Base-by-base conservation (phyloP, 2,329 filamentous ascomycete species). In the Furcasterigmium furcatum region DNA sequence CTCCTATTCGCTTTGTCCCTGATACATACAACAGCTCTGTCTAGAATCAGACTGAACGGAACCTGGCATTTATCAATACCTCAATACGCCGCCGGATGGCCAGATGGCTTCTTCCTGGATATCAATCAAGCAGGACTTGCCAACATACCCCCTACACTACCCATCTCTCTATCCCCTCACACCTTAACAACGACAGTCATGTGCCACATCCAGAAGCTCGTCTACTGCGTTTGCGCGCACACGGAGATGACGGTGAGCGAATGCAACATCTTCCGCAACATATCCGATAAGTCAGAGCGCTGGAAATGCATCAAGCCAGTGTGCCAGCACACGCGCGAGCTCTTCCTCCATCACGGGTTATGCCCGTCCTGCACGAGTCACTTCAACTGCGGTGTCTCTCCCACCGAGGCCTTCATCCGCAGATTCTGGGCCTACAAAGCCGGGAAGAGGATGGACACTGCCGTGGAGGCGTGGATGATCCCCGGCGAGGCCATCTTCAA, bases 361-460 rank as follows among this genome's bases (percentile, higher is more conserved):
- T 51, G 49, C 16, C 13, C 32, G 6, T 14, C 22, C 9, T 51
- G 49, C 27, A 20, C 34, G 27, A 38, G 14, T 4, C 27, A 22
- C 10, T 51, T 43, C 41, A 19, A 16, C 14, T 6, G 29, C 25
- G 16, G 22, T 27, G 29, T 20, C 8, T 19, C 4, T n/a, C 41
- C 19, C 39, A 14, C 45, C 14, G 30, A 22, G 16, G n/a, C 24
- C 1, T 21, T 48, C 4, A 12, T 48, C n/a, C 22, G 20, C 9
- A 45, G 43, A 12, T 50, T 43, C 25, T 50, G 48, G 48, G 20
- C 30, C 4, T 50, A 46, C 46, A 50, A 50, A 22, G 27, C 32
- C n/a, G 16, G 13, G 7, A 27, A 41, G 9, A 27, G 25, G 13
- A 40, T 32, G 48, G 14, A 30, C 40, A 16, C n/a, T 5, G 22